Evolutionary conservation across 1,284 basidiomycete genomes (phyloP).

Genomic region (Volvariella volvacea): DNA sequence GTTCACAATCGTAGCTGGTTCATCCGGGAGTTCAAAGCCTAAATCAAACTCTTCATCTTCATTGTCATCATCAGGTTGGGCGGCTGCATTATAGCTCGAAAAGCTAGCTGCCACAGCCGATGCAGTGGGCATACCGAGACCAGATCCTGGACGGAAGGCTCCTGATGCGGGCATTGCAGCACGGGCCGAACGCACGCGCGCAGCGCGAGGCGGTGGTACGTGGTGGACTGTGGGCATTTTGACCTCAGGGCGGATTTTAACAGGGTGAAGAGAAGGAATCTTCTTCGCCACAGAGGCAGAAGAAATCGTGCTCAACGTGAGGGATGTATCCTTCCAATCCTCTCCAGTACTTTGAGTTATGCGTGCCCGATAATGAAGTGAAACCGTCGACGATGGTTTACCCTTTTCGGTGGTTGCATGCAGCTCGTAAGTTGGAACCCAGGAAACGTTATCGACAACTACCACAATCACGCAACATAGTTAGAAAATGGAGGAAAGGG

Average conservation of each 20-base stretch:
- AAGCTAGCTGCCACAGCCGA: no score
- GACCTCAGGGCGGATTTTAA: slow-evolving; percentile 22
- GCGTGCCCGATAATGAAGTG: slow-evolving; percentile 48
- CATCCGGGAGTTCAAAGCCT: no score
- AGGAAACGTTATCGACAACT: slow-evolving; percentile 46
- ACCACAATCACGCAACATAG: no score
- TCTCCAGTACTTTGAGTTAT: slow-evolving; percentile 54
- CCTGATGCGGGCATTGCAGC: no score
- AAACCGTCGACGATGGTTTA: slow-evolving; percentile 34
- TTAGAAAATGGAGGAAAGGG: not conserved
- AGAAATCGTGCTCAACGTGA: slow-evolving; percentile 48
- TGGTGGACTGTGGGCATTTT: no score
- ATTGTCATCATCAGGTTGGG: slow-evolving; percentile 9
- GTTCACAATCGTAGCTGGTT: no score
- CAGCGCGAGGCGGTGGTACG: no score
- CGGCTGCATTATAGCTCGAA: slow-evolving; percentile 1
- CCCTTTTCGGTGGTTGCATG: slow-evolving; percentile 41
- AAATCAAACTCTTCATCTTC: no score
- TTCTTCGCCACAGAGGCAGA: slow-evolving; percentile 22
- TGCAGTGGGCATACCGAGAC: no score
- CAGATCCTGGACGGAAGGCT: no score
- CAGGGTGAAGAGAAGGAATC: slow-evolving; percentile 26
- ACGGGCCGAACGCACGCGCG: no score
- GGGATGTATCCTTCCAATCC: slow-evolving; percentile 43
- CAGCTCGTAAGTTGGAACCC: slow-evolving; percentile 52